Evolutionary conservation across 352 stramenopile genomes (phyloP).

Genomic region (Pythium vanterpoolii): DNA sequence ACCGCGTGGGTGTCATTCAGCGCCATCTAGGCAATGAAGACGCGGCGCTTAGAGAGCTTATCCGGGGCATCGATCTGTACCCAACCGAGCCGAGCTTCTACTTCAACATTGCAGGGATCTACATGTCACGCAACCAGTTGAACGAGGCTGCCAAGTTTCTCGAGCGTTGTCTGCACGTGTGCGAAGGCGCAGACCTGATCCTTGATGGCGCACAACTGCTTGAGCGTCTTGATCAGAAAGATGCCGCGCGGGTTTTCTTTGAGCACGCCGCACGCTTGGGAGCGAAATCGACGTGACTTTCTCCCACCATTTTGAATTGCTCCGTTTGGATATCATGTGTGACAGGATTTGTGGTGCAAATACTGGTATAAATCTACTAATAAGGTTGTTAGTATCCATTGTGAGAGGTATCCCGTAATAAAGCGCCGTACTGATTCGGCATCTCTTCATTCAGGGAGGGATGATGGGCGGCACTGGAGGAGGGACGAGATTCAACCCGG

Average conservation of each 20-base stretch:
- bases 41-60: constrained; percentile 30
- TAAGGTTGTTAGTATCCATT: neutral
- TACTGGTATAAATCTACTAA: no score
- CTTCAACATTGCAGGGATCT: constrained; percentile 45
- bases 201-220: constrained; percentile 1
- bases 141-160: constrained; percentile 18
- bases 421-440: neutral
- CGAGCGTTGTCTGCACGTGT: constrained; percentile 13
- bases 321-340: neutral
- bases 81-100: constrained; percentile 38
- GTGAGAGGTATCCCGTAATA: neutral
- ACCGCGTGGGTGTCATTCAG: constrained; percentile 41
- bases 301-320: no score
- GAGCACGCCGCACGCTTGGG: constrained; percentile 11
- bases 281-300: neutral
- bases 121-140: constrained; percentile 20
- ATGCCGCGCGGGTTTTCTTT: constrained; percentile 24
- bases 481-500: constrained; percentile 8
- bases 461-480: neutral
- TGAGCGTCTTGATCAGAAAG: neutral
- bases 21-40: constrained; percentile 26
- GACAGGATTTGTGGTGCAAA: no score
- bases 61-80: constrained; percentile 33
- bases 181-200: neutral
- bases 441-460: neutral